Conservation (phyloP, 1,284 basidiomycete species). For the Wallemia mellicola region DNA sequence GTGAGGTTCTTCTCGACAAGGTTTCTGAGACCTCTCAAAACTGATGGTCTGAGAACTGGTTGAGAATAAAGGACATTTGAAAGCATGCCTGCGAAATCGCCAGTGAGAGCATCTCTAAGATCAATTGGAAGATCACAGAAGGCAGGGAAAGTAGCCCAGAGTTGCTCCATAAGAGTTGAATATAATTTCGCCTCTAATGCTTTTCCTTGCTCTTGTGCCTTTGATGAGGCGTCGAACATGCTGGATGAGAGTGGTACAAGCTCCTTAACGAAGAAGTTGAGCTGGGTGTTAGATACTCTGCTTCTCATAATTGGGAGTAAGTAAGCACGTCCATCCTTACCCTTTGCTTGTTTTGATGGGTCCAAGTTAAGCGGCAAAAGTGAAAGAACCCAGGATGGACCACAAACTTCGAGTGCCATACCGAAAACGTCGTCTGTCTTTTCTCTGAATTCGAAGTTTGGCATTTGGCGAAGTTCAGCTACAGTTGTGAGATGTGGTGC, state of each 20-base stretch:
- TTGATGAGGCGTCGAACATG: slow-evolving; percentile 58
- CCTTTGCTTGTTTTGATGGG: slow-evolving; percentile 40
- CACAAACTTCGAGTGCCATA: slow-evolving; percentile 54
- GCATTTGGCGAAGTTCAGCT: slow-evolving; percentile 41
- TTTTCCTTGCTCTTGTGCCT: slow-evolving; percentile 35
- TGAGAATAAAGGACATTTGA: slow-evolving; percentile 75
- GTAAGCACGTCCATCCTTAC: slow-evolving; percentile 41
- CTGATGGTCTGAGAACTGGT: slow-evolving; percentile 44
- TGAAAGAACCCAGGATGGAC: slow-evolving; percentile 46
- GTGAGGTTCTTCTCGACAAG: slow-evolving; percentile 43
- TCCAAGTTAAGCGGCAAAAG: slow-evolving; percentile 63
- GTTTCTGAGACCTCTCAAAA: slow-evolving; percentile 49
- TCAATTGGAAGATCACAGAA: slow-evolving; percentile 56
- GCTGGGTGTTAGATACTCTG: slow-evolving; percentile 40
- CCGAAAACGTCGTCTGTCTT: slow-evolving; percentile 52
- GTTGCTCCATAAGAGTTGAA: slow-evolving; percentile 68
- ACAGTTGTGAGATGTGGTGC: slow-evolving; percentile 41
- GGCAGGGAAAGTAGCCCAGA: slow-evolving; percentile 40
- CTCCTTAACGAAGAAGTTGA: slow-evolving; percentile 58
- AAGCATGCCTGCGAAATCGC: slow-evolving; percentile 53
- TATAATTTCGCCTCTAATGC: slow-evolving; percentile 72
- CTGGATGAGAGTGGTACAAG: slow-evolving; percentile 82
- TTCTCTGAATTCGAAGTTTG: slow-evolving; percentile 71
- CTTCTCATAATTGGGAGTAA: slow-evolving; percentile 67
- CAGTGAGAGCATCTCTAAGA: slow-evolving; percentile 30